Percentiles rank a stretch among this genome's conserved stretches.
Evolutionary conservation across 306 rosid species (phyloP).

Genomic region (Rosa chinensis): DNA sequence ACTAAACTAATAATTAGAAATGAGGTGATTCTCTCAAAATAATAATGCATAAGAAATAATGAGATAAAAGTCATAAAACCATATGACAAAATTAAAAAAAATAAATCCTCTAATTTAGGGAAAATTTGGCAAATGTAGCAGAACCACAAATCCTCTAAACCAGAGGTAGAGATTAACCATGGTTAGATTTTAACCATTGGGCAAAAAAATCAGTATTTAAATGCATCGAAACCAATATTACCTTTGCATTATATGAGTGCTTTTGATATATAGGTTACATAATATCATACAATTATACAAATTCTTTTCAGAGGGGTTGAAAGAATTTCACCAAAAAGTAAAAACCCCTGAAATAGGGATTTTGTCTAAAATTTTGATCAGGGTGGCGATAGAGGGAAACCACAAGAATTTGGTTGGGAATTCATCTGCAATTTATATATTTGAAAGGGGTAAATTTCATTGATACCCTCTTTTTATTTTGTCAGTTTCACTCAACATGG

Average conservation of each 20-base stretch:
- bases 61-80: background rate
- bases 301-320: slow-evolving; percentile 13
- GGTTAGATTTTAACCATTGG: slow-evolving; percentile 29
- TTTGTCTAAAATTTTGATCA: slow-evolving; percentile 21
- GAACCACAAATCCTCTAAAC: slow-evolving; percentile 16
- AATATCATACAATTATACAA: slow-evolving; percentile 20
- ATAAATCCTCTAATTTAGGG: background rate
- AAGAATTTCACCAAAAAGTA: slow-evolving; percentile 9
- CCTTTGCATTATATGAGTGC: background rate
- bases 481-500: slow-evolving; percentile 1
- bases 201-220: background rate
- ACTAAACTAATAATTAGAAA: background rate
- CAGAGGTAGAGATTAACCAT: slow-evolving; percentile 34
- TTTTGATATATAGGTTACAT: background rate
- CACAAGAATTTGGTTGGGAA: slow-evolving; percentile 17
- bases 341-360: slow-evolving; percentile 26
- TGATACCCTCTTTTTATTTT: background rate
- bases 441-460: slow-evolving; percentile 36
- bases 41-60: background rate
- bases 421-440: slow-evolving; percentile 29
- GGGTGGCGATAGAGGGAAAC: slow-evolving; percentile 23
- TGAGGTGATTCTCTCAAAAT: background rate
- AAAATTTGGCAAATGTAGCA: slow-evolving; percentile 15
- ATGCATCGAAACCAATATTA: background rate
- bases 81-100: background rate